Evolutionary conservation across 768 basidiomycete species (phyloP).

Genomic region (Zangia roseola): DNA sequence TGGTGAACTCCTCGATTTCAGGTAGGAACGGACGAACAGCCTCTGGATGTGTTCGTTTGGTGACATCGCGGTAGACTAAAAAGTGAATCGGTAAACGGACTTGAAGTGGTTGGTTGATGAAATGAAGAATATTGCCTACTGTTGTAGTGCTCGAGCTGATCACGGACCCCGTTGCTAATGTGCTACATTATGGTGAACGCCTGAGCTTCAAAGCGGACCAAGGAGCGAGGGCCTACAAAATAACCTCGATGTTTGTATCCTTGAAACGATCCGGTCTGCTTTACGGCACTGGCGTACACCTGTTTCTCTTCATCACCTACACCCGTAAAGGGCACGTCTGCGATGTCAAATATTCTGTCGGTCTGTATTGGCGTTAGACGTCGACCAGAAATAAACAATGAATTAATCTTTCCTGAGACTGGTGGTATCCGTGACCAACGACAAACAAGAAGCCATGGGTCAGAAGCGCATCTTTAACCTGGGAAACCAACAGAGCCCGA

Average conservation of each 20-base stretch:
- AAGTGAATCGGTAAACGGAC: neutral
- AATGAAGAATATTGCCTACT: constrained; percentile 35
- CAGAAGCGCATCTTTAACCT: constrained; percentile 47
- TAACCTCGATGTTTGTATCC: constrained; percentile 53
- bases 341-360: constrained; percentile 48
- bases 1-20: constrained; percentile 50
- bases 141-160: constrained; percentile 65
- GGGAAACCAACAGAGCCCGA: constrained; percentile 35
- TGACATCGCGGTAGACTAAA: constrained; percentile 51
- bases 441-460: constrained; percentile 44
- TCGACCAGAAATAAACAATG: constrained; percentile 4
- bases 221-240: constrained; percentile 36
- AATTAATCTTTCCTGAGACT: constrained; percentile 32
- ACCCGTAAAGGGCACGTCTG: constrained; percentile 42
- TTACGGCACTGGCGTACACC: constrained; percentile 38
- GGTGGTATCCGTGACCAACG: constrained; percentile 38
- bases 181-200: constrained; percentile 38
- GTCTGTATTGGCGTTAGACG: constrained; percentile 38
- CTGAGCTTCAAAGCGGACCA: neutral
- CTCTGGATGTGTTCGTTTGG: constrained; percentile 47
- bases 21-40: constrained; percentile 49
- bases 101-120: too few relatives aligned
- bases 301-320: constrained; percentile 45
- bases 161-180: constrained; percentile 58
- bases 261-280: constrained; percentile 46